Evolutionary conservation across 768 basidiomycete genomes (phyloP).

Genomic region (Trametes punicea): DNA sequence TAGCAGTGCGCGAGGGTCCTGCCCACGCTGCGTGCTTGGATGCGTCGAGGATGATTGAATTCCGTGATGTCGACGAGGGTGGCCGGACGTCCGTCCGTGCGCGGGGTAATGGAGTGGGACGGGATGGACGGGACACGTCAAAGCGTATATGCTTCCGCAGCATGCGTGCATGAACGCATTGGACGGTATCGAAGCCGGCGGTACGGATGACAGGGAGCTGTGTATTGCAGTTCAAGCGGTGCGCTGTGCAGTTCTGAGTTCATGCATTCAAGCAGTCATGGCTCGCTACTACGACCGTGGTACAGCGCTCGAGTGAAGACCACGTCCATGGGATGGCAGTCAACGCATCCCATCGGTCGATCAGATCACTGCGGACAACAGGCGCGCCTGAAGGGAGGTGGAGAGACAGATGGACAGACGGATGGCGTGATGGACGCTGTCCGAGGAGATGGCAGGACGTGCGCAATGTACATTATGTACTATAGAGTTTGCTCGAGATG

Average conservation of each 20-base stretch:
- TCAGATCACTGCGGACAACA: background rate
- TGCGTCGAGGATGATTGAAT: no score
- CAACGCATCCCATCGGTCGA: background rate
- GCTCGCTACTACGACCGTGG: no score
- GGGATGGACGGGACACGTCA: no score
- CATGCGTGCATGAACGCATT: background rate
- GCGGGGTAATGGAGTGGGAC: no score
- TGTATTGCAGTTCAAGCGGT: background rate
- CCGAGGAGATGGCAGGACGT: background rate
- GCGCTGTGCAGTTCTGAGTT: background rate
- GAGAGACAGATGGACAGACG: background rate
- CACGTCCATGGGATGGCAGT: no score
- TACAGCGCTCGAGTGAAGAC: no score
- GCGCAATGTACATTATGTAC: background rate
- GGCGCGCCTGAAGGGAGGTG: background rate
- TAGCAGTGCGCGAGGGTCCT: no score
- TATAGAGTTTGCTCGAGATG: background rate
- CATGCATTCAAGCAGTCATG: no score
- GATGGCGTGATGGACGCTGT: background rate
- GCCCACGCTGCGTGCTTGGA: no score
- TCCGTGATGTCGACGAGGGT: no score
- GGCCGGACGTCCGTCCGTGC: no score
- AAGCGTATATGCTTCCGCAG: background rate
- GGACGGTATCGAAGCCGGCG: background rate
- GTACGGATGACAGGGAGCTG: slow-evolving; percentile 3